Conservation (phyloP, 345 rosid species). For the Cochlearia excelsa region DNA sequence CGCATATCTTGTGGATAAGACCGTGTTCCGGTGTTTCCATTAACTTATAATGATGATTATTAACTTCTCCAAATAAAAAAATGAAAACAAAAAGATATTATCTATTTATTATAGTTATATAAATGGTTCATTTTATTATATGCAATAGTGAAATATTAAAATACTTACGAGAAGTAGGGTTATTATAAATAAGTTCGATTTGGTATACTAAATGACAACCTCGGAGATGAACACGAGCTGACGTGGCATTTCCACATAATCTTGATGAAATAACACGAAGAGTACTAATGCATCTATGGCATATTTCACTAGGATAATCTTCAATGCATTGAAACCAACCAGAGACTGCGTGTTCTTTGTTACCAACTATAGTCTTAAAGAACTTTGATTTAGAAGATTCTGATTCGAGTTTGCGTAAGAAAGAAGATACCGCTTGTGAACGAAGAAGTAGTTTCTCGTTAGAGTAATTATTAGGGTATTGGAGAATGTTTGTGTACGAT, state of each 20-base stretch:
- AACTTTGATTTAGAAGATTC: constrained; percentile 52
- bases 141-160: too few relatives aligned
- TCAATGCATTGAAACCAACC: constrained; percentile 73
- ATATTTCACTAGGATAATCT: constrained; percentile 45
- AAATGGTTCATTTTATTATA: too few relatives aligned
- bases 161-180: constrained; percentile 24
- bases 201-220: constrained; percentile 68
- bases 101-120: too few relatives aligned
- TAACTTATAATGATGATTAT: constrained; percentile 29
- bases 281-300: constrained; percentile 48
- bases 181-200: constrained; percentile 31
- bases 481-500: constrained; percentile 22
- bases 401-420: constrained; percentile 44
- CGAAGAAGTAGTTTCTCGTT: constrained; percentile 28
- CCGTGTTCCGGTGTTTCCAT: constrained; percentile 30
- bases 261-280: constrained; percentile 40
- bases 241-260: constrained; percentile 45
- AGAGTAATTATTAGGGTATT: constrained; percentile 10
- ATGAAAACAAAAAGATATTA: neutral
- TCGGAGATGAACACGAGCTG: constrained; percentile 58
- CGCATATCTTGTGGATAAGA: constrained; percentile 51
- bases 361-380: constrained; percentile 51
- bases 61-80: constrained; percentile 10
- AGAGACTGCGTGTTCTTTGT: constrained; percentile 40
- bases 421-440: constrained; percentile 40